Evolutionary conservation across 2,329 filamentous ascomycete genomes (phyloP), one percentile per base, ranked within the genome.

Genomic region (Aspergillus clavatus): DNA sequence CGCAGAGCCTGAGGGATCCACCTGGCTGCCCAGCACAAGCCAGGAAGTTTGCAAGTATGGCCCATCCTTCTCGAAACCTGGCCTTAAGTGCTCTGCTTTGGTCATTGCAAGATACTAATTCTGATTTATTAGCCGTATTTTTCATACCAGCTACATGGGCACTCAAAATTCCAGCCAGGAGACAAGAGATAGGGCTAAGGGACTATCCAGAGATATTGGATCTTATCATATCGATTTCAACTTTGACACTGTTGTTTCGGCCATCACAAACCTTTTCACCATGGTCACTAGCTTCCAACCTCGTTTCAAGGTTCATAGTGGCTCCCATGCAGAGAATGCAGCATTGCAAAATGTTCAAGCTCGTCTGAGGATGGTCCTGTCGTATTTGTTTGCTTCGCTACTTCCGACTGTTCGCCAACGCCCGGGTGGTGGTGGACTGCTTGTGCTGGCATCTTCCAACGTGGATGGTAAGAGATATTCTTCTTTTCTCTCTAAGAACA

Each of bases 181-280:
- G 52, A 89, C 86, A 0, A 72, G 86, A 7, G 72, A 75, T 38
- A 74, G 87, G 22, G 84, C 87, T 1, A 78, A 78, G 57, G 72
- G 77, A 0, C 73, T 91, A 2, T 62, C 72, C 1, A 56, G 60
- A 10, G 63, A 64, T n/a, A 88, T 91, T 42, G 87, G 86, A 3
- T 74, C 79, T 12, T 83, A 89, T 57, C 88, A 93, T 60, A 74
- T 80, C 3, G 79, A 90, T 58, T 71, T 89, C 36, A 80, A 89
- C 57, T 89, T 91, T 45, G 87, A 91, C 59, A 74, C 75, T 1
- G 75, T 83, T 7, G 81, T 82, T 49, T 71, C 77, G 16, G 78
- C 83, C 0, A 70, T 82, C 41, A 80, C 78, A 53, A 74, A 74
- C 35, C 67, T 89, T 1, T 72, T 89, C 43, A 73, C 75, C 0